These are phyloP conservation scores for Tremella fuciformis DNA, from an alignment of 768 basidiomycete genomes.

Conservation along the genomic window DNA sequence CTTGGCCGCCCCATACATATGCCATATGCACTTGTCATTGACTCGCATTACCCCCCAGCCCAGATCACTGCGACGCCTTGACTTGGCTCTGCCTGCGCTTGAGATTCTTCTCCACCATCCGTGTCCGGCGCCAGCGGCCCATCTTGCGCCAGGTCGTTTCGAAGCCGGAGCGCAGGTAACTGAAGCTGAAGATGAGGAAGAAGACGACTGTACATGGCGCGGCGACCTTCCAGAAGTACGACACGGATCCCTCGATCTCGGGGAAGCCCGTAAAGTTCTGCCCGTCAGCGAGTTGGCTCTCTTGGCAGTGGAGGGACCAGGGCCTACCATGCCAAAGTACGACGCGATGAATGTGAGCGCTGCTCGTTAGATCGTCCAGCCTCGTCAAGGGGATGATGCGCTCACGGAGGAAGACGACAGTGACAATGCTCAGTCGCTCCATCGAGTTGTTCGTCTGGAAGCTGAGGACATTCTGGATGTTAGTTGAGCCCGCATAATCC, in stretches of 20 bases:
- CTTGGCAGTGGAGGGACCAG: background rate
- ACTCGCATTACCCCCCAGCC: too few species aligned
- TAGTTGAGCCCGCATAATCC: background rate
- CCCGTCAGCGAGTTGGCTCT: background rate
- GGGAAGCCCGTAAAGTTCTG: constrained; percentile 42
- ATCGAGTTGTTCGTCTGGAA: constrained; percentile 51
- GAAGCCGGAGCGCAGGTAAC: constrained; percentile 34
- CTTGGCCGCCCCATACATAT: too few species aligned
- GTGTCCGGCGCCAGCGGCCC: constrained; percentile 22
- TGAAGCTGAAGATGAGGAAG: constrained; percentile 47
- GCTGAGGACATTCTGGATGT: constrained; percentile 41
- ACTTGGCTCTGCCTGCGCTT: too few species aligned
- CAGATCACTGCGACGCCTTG: too few species aligned
- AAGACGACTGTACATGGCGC: constrained; percentile 40
- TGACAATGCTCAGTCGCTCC: constrained; percentile 51
- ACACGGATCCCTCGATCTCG: constrained; percentile 27
- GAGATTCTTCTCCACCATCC: constrained; percentile 11
- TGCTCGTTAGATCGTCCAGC: too few species aligned
- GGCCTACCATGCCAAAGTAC: constrained; percentile 45
- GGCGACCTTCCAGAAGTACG: constrained; percentile 51
- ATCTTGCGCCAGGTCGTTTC: constrained; percentile 23
- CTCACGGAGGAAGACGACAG: constrained; percentile 52
- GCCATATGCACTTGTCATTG: too few species aligned
- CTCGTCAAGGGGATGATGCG: constrained; percentile 4
- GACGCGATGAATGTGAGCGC: constrained; percentile 30